Conservation (phyloP, 257 asterid genomes). For the Misopates orontium region DNA sequence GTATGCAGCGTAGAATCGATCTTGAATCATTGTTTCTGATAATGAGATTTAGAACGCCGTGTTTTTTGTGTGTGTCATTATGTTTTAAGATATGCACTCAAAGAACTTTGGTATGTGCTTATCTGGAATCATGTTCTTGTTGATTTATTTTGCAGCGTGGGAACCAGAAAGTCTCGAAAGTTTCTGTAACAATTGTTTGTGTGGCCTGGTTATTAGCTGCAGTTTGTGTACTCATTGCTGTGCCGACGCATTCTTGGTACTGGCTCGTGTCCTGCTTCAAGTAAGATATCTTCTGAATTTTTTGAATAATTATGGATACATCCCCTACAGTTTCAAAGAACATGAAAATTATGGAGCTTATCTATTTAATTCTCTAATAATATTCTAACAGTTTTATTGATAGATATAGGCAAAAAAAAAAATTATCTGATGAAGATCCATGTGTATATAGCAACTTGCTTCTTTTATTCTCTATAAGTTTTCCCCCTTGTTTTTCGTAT, state of each 20-base stretch:
- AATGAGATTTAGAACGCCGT: neutral
- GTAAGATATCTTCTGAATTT: slow-evolving; percentile 54
- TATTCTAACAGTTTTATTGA: no score
- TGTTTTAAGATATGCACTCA: neutral
- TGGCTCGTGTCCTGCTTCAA: slow-evolving; percentile 89
- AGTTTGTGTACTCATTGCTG: slow-evolving; percentile 62
- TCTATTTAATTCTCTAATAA: no score
- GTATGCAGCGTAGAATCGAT: neutral
- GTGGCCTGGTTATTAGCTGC: slow-evolving; percentile 70
- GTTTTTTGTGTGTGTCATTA: neutral
- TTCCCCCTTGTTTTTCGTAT: neutral
- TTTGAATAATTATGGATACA: no score
- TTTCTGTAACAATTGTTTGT: slow-evolving; percentile 42
- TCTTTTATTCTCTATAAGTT: neutral
- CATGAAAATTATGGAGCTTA: no score
- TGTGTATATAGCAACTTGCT: neutral
- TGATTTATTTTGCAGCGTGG: slow-evolving; percentile 64
- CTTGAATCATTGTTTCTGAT: neutral
- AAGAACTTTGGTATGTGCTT: neutral
- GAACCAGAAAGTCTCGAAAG: slow-evolving; percentile 70
- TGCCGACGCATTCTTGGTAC: slow-evolving; percentile 82
- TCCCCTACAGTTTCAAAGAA: no score
- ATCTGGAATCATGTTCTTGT: neutral
- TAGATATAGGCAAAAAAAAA: no score
- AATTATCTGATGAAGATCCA: no score